These are phyloP conservation scores for Nyssa sinensis DNA, from an alignment of 148 eudicot species.

Conservation along the genomic window DNA sequence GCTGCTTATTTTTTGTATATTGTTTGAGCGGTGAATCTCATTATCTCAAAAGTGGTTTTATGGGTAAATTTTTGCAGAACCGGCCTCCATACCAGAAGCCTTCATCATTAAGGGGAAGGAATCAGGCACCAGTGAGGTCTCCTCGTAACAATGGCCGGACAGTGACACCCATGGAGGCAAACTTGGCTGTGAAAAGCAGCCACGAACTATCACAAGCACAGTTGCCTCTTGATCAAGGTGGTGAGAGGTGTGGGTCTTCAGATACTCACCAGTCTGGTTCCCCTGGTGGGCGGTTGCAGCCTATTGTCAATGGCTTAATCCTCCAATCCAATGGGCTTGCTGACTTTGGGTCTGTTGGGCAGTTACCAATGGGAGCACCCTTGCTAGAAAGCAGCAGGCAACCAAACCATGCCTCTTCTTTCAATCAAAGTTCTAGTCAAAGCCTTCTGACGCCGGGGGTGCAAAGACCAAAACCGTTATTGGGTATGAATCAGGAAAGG, in stretches of 20 bases:
- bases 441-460: constrained; percentile 4
- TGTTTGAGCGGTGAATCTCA: not conserved
- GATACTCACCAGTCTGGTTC: constrained; percentile 31
- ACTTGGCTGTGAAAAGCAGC: constrained; percentile 14
- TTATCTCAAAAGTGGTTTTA: not conserved
- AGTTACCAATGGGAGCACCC: constrained; percentile 15
- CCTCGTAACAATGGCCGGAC: constrained; percentile 53
- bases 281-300: constrained; percentile 36
- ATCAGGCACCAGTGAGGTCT: constrained; percentile 45
- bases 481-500: constrained; percentile 32
- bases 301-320: constrained; percentile 24
- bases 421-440: constrained; percentile 10
- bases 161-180: constrained; percentile 30
- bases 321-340: no score
- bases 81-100: constrained; percentile 49
- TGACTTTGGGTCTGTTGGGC: no score
- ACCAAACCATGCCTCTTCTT: constrained; percentile 22
- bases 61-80: constrained; percentile 43
- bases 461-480: constrained; percentile 30
- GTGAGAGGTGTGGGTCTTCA: constrained; percentile 22
- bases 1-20: not conserved
- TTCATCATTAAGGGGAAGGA: constrained; percentile 41
- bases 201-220: constrained; percentile 27
- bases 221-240: constrained; percentile 32
- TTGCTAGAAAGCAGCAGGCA: constrained; percentile 27